phyloP scores from a whole-genome alignment of 345 rosid species.

The Moringa oleifera region DNA sequence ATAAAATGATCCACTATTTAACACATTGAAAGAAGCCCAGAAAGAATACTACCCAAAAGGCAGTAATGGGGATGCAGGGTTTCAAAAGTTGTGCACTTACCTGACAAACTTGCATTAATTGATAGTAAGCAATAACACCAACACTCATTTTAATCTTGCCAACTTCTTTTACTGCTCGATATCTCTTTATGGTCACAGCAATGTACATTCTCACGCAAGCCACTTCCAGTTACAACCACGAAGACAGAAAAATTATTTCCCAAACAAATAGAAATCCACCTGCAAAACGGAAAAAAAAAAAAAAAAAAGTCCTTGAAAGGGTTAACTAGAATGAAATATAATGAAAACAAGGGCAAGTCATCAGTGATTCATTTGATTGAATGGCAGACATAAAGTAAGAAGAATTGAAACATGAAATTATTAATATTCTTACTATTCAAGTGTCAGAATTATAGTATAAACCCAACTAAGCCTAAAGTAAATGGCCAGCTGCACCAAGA shows the following conservation, averaged over 20 bases:
- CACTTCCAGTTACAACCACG: constrained; percentile 14
- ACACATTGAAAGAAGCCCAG: not conserved
- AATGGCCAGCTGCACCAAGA: too few relatives aligned
- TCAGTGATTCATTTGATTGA: not conserved
- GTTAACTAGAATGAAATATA: not conserved
- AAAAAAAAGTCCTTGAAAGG: not conserved
- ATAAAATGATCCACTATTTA: too few relatives aligned
- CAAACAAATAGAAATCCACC: constrained; percentile 26
- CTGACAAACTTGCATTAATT: constrained; percentile 88
- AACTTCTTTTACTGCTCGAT: constrained; percentile 65
- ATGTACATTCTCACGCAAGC: constrained; percentile 72
- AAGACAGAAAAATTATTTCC: constrained; percentile 17
- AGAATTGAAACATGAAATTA: not conserved
- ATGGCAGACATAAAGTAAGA: not conserved
- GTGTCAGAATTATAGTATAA: too few relatives aligned
- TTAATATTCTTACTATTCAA: not conserved
- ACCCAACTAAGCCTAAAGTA: too few relatives aligned
- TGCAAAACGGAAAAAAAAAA: too few relatives aligned
- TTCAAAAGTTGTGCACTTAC: constrained; percentile 22
- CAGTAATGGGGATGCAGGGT: too few relatives aligned
- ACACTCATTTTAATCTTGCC: constrained; percentile 78
- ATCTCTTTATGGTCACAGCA: constrained; percentile 62
- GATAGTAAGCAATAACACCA: constrained; percentile 62
- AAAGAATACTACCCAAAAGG: too few relatives aligned
- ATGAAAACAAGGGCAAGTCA: too few relatives aligned